Conservation (phyloP, 2,329 filamentous ascomycete species). For the Penicillium sp. region DNA sequence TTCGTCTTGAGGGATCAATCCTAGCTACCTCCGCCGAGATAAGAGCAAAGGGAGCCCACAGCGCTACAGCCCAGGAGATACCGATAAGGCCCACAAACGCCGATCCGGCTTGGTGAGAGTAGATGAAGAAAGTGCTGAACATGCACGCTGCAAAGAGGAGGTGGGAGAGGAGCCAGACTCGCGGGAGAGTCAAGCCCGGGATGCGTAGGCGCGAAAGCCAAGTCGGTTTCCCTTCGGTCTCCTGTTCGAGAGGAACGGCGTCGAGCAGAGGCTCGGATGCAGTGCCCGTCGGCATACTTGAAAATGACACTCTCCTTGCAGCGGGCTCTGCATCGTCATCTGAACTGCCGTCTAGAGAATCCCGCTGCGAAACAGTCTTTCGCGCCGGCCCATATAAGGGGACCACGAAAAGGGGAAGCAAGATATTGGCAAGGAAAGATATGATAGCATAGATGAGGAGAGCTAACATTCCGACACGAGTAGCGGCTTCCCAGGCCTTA, state of each 20-base stretch:
- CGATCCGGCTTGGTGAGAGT: slow-evolving; percentile 67
- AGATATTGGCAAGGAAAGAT: slow-evolving; percentile 74
- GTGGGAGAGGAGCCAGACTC: slow-evolving; percentile 81
- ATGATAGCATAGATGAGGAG: slow-evolving; percentile 84
- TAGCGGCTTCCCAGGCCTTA: slow-evolving; percentile 76
- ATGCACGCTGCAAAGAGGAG: slow-evolving; percentile 79
- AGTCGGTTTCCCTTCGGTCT: slow-evolving; percentile 21
- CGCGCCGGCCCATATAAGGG: slow-evolving; percentile 61
- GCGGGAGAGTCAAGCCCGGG: slow-evolving; percentile 78
- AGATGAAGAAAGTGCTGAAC: slow-evolving; percentile 78
- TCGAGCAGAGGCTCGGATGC: slow-evolving; percentile 33
- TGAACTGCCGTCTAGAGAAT: slow-evolving; percentile 1
- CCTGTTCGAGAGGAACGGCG: slow-evolving; percentile 8
- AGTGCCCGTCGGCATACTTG: slow-evolving; percentile 31
- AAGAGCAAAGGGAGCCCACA: slow-evolving; percentile 94
- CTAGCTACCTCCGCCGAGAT: slow-evolving; percentile 89
- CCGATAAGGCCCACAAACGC: slow-evolving; percentile 77
- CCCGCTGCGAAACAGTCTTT: neutral
- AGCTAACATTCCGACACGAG: slow-evolving; percentile 82
- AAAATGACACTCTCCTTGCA: slow-evolving; percentile 31
- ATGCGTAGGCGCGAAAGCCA: slow-evolving; percentile 66
- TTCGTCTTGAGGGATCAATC: slow-evolving; percentile 66
- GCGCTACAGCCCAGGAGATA: slow-evolving; percentile 85
- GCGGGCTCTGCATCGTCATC: slow-evolving; percentile 20
- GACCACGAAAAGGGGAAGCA: slow-evolving; percentile 80